Percentiles rank a stretch among this genome's conserved stretches.
phyloP scores from a whole-genome alignment of 2,329 filamentous ascomycete species.

The Venturiaceae sp. region DNA sequence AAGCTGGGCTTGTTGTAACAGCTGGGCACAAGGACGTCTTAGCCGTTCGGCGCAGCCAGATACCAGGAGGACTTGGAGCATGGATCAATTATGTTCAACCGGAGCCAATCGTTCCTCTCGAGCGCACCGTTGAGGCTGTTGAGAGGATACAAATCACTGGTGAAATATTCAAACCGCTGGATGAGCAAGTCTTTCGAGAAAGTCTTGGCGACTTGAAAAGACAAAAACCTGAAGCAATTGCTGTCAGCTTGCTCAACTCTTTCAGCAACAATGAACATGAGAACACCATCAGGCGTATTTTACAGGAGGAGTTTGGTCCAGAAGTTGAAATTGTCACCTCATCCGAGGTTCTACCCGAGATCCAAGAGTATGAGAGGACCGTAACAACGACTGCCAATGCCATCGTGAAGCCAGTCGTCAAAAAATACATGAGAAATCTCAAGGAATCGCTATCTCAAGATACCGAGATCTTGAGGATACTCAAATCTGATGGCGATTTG shows the following conservation, averaged over 20 bases:
- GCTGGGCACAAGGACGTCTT: slow-evolving; percentile 41
- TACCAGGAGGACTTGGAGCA: slow-evolving; percentile 40
- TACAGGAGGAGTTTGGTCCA: slow-evolving; percentile 33
- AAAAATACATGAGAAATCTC: slow-evolving; percentile 34
- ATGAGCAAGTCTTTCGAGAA: slow-evolving; percentile 27
- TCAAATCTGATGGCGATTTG: slow-evolving; percentile 40
- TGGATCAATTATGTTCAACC: slow-evolving; percentile 41
- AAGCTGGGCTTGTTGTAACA: slow-evolving; percentile 36
- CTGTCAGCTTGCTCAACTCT: slow-evolving; percentile 38
- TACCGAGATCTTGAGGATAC: slow-evolving; percentile 35
- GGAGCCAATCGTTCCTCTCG: slow-evolving; percentile 38
- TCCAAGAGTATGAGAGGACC: slow-evolving; percentile 40
- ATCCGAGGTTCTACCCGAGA: slow-evolving; percentile 35
- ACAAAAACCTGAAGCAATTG: slow-evolving; percentile 34
- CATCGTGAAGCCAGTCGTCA: slow-evolving; percentile 38
- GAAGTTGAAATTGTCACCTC: slow-evolving; percentile 36
- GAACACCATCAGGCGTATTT: slow-evolving; percentile 24
- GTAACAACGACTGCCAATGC: slow-evolving; percentile 39
- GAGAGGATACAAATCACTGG: slow-evolving; percentile 36
- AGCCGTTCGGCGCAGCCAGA: slow-evolving; percentile 36
- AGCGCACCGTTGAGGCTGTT: slow-evolving; percentile 34
- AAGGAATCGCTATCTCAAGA: slow-evolving; percentile 28
- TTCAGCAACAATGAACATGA: slow-evolving; percentile 36
- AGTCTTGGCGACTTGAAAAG: slow-evolving; percentile 28
- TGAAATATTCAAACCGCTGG: slow-evolving; percentile 28